A percentile compares a stretch with the other conserved stretches of the same genome.
Evolutionary conservation across 495 filamentous ascomycete genomes (phyloP).

Genomic region (Lepraria neglecta): DNA sequence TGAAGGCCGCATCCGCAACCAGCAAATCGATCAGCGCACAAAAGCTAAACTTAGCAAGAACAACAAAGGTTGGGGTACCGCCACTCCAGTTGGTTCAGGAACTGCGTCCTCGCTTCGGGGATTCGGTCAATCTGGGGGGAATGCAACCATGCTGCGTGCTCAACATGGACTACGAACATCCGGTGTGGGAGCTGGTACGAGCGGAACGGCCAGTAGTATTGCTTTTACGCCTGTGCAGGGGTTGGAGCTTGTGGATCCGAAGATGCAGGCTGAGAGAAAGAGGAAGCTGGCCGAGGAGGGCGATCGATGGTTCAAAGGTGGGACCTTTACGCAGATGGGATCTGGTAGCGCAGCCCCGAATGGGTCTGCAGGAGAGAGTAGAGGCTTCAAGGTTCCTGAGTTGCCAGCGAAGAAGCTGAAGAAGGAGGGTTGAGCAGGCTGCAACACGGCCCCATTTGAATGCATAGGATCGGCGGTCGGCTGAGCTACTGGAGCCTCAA

Average conservation of each 20-base stretch:
- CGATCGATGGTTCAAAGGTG: constrained; percentile 92
- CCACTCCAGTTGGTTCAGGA: constrained; percentile 54
- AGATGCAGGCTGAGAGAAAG: constrained; percentile 70
- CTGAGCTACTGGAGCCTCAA: too few species aligned
- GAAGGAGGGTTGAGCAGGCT: constrained; percentile 22
- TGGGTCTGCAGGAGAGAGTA: constrained; percentile 46
- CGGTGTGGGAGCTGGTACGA: constrained; percentile 61
- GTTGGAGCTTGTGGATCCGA: constrained; percentile 91
- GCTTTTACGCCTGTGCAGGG: constrained; percentile 94
- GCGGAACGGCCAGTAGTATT: constrained; percentile 79
- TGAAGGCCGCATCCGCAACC: constrained; percentile 76
- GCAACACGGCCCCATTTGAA: neutral
- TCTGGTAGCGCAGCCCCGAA: constrained; percentile 44
- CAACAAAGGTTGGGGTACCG: constrained; percentile 89
- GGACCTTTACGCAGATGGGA: constrained; percentile 89
- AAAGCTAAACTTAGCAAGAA: constrained; percentile 88
- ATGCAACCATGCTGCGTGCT: constrained; percentile 42
- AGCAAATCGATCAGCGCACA: constrained; percentile 90
- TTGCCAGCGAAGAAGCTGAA: constrained; percentile 45
- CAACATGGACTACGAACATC: constrained; percentile 67
- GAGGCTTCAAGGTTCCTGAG: constrained; percentile 48
- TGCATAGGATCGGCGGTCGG: neutral
- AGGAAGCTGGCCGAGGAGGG: constrained; percentile 90
- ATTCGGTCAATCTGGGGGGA: constrained; percentile 60
- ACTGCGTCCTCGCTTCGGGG: constrained; percentile 71